Evolutionary conservation across 495 filamentous ascomycete species (phyloP), one percentile per base, ranked within the genome.

Genomic region (Aspergillus taichungensis): DNA sequence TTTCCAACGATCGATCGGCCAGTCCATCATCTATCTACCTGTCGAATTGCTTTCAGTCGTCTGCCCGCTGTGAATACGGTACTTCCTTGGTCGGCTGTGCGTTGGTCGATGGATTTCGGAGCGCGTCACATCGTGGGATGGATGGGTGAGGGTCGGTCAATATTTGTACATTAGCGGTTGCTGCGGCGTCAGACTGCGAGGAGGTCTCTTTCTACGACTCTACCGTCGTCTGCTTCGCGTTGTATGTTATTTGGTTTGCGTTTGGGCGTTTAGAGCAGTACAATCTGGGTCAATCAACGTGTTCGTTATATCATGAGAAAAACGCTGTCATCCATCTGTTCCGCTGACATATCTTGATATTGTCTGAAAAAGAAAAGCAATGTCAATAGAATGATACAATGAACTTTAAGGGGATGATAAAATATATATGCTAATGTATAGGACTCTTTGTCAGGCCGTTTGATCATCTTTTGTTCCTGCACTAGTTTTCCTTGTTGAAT

Each of bases 191-290:
- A 24, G 18, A 24, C 18, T 24, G 18, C 18, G 18, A n/a, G n/a
- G 18, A 24, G 18, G 18, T 24, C 18, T 24, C 12, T 8, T 40
- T 45, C 41, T 45, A 42, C 41, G 28, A 34, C 30, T 36, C 7
- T 30, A 32, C 45, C 32, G 40, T 43, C 12, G 27, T 45, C 49
- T 55, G 48, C 45, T 43, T 54, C 47, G 40, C 33, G 47, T 42
- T 51, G 29, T 51, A 37, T 36, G 43, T 24, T 24, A 29, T 43
- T 12, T 30, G 47, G 47, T 53, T 59, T 58, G 46, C 47, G 45
- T 53, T 59, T 38, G 54, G 54, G 57, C 54, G 54, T 61, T 61
- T 51, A 49, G 40, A 53, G 51, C 49, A 57, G 45, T 52, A 54
- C 51, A 57, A 37, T 45, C 45, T 54, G 42, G 54, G 52, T 57